Base-by-base conservation (phyloP, 1,139 yeast species). In the Blastobotrys indianensis region DNA sequence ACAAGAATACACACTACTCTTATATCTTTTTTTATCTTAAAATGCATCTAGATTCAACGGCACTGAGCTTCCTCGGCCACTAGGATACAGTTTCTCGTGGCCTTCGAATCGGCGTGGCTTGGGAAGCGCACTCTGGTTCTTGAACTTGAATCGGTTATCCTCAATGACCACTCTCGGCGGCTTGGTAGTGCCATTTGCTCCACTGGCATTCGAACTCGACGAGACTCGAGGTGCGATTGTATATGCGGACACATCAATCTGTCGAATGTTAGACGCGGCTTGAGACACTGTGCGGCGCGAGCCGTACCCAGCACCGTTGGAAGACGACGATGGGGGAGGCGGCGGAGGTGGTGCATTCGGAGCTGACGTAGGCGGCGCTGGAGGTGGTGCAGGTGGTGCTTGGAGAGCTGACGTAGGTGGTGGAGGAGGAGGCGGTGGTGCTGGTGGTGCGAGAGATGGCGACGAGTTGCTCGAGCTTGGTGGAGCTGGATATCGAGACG, bases 11-110 rank as follows among this genome's bases (percentile, higher is more conserved):
- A 20, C 11, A 13, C 29, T 16, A 25, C 12, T 11, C 8, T n/a
- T 17, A 13, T 25, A n/a, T 23, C 12, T 17, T 37, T 29, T 23
- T 39, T 31, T 30, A 15, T 39, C 7, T 16, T 53, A 53, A 54
- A 58, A 75, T 37, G 68, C 44, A 41, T 77, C 67, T 53, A 90
- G 69, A 57, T 87, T 81, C 55, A 92, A 70, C 1, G 97, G 97
- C 35, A 92, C 94, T 30, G 96, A 86, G 29, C 90, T 80, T 2
- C 98, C 98, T 60, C 97, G 77, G 6, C 98, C 97, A 68, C 96
- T 86, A 11, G 97, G 97, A 66, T 92, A 92, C 55, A 87, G 69
- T 63, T 90, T 88, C 48, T 75, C 75, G 45, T 73, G 75, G 10
- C 79, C 83, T 45, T 78, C 81, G 58, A 84, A 85, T 48, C 77